A percentile compares a stretch with the other conserved stretches of the same genome.
These are phyloP conservation scores for Umbilicus rupestris DNA, from an alignment of 164 flowering plant species.

Conservation along the genomic window DNA sequence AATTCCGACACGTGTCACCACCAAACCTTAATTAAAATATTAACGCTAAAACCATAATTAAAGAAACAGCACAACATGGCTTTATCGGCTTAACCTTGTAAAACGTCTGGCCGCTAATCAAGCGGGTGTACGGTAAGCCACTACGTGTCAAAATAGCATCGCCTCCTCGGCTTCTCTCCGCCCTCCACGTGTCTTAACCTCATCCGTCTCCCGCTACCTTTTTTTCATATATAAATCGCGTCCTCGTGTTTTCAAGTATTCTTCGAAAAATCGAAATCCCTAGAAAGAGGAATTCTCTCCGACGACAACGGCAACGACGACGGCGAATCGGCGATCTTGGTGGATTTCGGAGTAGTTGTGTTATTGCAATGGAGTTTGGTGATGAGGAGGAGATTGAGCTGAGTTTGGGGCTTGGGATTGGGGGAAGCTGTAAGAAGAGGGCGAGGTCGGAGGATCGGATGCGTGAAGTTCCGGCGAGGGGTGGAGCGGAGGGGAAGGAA, in stretches of 20 bases:
- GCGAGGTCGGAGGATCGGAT: not conserved
- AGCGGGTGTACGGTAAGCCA: not conserved
- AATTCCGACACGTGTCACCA: conserved; percentile 5
- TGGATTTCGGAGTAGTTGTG: not conserved
- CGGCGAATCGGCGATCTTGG: too few relatives aligned
- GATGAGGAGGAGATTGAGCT: conserved; percentile 6
- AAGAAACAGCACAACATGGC: not conserved
- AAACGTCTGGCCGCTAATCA: conserved; percentile 1
- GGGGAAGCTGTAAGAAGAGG: not conserved
- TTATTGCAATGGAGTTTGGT: not conserved
- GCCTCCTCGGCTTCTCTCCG: not conserved
- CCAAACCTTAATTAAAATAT: not conserved
- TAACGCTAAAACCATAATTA: not conserved
- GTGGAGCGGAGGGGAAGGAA: not conserved
- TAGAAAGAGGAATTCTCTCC: not conserved
- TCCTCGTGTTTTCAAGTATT: not conserved
- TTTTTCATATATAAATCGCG: not conserved
- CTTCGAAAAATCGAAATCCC: not conserved
- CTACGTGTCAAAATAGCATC: not conserved
- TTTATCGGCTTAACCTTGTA: conserved; percentile 1
- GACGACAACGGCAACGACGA: not conserved
- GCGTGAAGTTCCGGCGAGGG: not conserved
- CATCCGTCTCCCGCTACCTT: not conserved
- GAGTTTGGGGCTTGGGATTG: not conserved
- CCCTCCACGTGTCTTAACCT: conserved; percentile 5